A percentile compares a stretch with the other conserved stretches of the same genome.
Evolutionary conservation across 768 basidiomycete species (phyloP).

Genomic region (Leccinellum albellum): DNA sequence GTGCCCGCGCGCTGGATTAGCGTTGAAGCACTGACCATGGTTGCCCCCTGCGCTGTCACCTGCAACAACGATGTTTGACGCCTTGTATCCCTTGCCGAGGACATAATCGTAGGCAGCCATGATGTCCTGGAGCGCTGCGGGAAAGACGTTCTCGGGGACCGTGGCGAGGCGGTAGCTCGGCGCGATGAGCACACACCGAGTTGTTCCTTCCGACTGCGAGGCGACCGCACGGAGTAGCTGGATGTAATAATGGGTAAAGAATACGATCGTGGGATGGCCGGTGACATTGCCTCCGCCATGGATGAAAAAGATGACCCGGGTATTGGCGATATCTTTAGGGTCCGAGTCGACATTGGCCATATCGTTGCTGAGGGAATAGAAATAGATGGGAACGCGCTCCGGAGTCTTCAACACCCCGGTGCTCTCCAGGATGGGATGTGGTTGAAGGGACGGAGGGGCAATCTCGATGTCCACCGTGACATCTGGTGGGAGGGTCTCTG

Average conservation of each 20-base stretch:
- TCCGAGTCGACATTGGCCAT: background rate
- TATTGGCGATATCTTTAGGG: background rate
- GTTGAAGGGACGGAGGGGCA: conserved; percentile 9
- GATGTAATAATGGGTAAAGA: conserved; percentile 3
- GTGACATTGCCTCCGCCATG: conserved; percentile 21
- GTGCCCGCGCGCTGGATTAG: background rate
- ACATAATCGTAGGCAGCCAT: conserved; percentile 27
- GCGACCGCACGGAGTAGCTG: conserved; percentile 11
- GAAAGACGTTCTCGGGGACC: conserved; percentile 20
- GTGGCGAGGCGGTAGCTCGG: conserved; percentile 27
- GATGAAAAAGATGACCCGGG: conserved; percentile 19
- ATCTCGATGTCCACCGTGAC: conserved; percentile 13
- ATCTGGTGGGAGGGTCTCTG: background rate
- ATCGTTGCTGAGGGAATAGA: conserved; percentile 9
- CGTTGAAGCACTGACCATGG: conserved; percentile 13
- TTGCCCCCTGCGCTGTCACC: conserved; percentile 28
- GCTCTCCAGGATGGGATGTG: background rate
- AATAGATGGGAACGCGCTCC: conserved; percentile 19
- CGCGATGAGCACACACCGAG: conserved; percentile 14
- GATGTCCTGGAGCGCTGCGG: conserved; percentile 22
- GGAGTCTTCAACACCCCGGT: conserved; percentile 6
- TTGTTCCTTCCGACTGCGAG: background rate
- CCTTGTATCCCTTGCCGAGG: conserved; percentile 18
- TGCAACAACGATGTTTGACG: conserved; percentile 16
- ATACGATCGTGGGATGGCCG: conserved; percentile 14